Conservation (phyloP, 2,329 filamentous ascomycete species). For the Aspergillus clavatus region DNA sequence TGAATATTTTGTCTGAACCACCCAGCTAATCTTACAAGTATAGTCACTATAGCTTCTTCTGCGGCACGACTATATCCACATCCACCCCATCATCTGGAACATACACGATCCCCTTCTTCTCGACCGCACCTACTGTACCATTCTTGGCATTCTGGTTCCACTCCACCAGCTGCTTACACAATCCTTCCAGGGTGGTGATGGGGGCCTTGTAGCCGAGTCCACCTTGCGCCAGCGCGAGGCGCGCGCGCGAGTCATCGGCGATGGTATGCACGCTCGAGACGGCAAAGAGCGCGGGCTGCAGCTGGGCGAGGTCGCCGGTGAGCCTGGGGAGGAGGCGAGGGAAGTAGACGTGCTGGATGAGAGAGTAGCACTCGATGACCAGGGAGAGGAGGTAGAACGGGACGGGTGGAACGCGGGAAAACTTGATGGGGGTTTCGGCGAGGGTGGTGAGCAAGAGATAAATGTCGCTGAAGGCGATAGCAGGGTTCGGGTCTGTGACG, state of each 20-base stretch:
- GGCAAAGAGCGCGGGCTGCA: constrained; percentile 32
- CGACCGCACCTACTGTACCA: constrained; percentile 9
- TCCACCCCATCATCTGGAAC: constrained; percentile 14
- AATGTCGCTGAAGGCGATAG: constrained; percentile 32
- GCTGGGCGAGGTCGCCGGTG: constrained; percentile 21
- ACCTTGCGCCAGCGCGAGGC: constrained; percentile 21
- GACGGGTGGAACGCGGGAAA: constrained; percentile 22
- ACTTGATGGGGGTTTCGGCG: constrained; percentile 26
- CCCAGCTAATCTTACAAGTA: background rate
- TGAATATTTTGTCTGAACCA: background rate
- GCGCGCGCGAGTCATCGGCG: constrained; percentile 27
- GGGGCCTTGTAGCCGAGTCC: constrained; percentile 32
- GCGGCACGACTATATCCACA: constrained; percentile 15
- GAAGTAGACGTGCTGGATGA: constrained; percentile 25
- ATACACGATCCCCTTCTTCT: constrained; percentile 12
- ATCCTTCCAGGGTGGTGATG: constrained; percentile 29
- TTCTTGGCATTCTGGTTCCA: constrained; percentile 28
- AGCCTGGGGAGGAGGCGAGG: constrained; percentile 22
- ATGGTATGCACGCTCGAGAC: constrained; percentile 27
- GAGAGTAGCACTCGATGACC: constrained; percentile 28
- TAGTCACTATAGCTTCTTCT: constrained; percentile 12
- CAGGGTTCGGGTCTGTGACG: constrained; percentile 49
- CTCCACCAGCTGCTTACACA: constrained; percentile 30
- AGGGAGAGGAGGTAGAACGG: constrained; percentile 29
- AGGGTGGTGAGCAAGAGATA: constrained; percentile 28